Conservation (phyloP, 2,329 filamentous ascomycete genomes). For the Pezicula carpinea region DNA sequence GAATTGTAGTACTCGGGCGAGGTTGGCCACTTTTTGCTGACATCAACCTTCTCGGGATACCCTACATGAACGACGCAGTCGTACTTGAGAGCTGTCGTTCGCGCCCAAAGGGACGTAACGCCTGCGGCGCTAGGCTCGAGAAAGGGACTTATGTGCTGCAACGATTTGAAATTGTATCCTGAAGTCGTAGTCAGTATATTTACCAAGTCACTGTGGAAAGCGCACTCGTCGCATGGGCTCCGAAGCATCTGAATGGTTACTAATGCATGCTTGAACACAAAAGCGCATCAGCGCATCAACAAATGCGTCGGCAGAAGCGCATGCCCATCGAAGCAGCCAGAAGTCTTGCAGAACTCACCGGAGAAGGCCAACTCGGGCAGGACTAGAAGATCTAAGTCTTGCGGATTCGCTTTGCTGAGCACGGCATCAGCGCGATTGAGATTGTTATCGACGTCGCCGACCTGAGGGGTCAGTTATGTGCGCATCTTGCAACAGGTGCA, state of each 20-base stretch:
- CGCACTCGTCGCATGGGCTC: too few relatives aligned
- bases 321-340: constrained; percentile 10
- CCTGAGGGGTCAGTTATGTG: constrained; percentile 30
- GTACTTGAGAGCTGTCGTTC: constrained; percentile 58
- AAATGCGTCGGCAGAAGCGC: constrained; percentile 1
- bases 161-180: constrained; percentile 71
- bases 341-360: constrained; percentile 38
- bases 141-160: constrained; percentile 62
- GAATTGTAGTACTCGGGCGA: constrained; percentile 51
- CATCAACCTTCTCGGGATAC: constrained; percentile 66
- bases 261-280: too few relatives aligned
- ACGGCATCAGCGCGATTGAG: constrained; percentile 63
- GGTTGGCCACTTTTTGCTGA: constrained; percentile 42
- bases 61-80: constrained; percentile 66
- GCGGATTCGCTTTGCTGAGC: constrained; percentile 45
- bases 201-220: neutral
- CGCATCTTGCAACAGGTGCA: neutral
- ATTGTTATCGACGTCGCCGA: constrained; percentile 68
- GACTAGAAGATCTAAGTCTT: constrained; percentile 65
- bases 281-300: neutral
- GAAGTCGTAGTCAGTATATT: constrained; percentile 2
- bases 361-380: constrained; percentile 74
- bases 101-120: constrained; percentile 67
- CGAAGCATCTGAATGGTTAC: too few relatives aligned
- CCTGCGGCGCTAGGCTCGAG: constrained; percentile 64